Evolutionary conservation across 225 moss, liverwort and hornwort species (phyloP), one percentile per base, ranked within the genome.

Genomic region (Marchantia paleacea): DNA sequence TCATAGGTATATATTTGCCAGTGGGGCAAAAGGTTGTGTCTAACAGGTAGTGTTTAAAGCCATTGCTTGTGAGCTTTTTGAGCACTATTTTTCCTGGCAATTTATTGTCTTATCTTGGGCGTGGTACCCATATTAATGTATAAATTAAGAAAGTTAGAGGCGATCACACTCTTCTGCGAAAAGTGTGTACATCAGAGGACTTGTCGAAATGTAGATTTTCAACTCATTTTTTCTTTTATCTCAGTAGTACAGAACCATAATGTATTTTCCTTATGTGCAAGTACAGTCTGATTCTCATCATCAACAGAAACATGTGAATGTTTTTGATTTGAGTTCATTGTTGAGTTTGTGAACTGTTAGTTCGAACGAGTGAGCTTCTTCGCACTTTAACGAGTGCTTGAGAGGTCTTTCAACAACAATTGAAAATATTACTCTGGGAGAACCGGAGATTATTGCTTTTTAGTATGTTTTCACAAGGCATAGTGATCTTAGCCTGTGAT

Each of bases 41-140:
- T 68, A 66, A 81, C 72, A 64, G 77, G 39, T 74, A 58, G 67
- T 78, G 63, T 63, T 29, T 51, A 19, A 55, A 61, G 73, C 71
- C 75, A 49, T 57, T 78, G 78, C 31, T 67, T 55, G 54, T 52
- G 74, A 84, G 67, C 73, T 73, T 78, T 81, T 78, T 49, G 64
- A 73, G 80, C 72, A 52, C 50, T 64, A 64, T 63, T 47, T 71
- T 55, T 73, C 61, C 77, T 50, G 77, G 71, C 53, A 75, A 72
- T 80, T 55, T 49, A 77, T 55, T 52, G 58, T 76, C 64, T 76
- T 69, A 60, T 31, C 72, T 72, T 72, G 31, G 75, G 64, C 50
- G 24, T 72, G 53, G 53, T 63, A 70, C 31, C 76, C 80, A 58
- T 74, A 52, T 81, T 57, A 66, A 72, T 84, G 84, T 84, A 84